Base-by-base conservation (phyloP, 495 filamentous ascomycete genomes). In the Alectoria sarmentosa region DNA sequence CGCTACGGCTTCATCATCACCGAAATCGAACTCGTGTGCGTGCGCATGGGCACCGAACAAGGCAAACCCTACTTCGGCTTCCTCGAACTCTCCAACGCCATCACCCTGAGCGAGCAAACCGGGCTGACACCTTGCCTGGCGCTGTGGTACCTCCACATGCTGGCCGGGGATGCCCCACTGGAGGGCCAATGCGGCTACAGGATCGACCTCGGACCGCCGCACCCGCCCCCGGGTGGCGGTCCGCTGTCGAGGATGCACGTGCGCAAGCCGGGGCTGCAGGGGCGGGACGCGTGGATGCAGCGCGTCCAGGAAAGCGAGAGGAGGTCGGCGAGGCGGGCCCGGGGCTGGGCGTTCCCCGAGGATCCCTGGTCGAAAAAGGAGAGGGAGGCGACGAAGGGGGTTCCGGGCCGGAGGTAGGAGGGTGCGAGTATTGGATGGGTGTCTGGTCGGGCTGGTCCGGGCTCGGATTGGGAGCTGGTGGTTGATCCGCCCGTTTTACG, bases 1-100 rank as follows among this genome's bases (percentile, higher is more conserved):
- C 87, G 92, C 56, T 96, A 96, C 73, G 92, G 92, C 38, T 96
- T 96, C 79, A 93, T 96, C 71, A 85, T 96, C 62, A 96, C 90
- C 1, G 92, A 96, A 73, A 96, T 96, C 71, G 92, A 96, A 77
- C 87, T 96, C 17, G 86, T 96, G 38, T 88, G 91, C 71, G 90
- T 95, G 0, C 90, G 92, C 58, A 89, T 89, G 61, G 88, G 88
- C 41, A 84, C 80, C 62, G 89, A 90, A 60, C 72, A 73, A 15
- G 84, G 78, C 62, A 88, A 88, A 65, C 92, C 92, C 0, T 86
- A 92, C 68, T 97, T 96, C 70, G 92, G 92, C 3, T 89, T 80
- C 74, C 76, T 97, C 6, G 92, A 97, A 73, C 79, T 96, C 37
- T 84, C 85, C 6, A 79, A 84, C 6, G 78, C 86, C 0, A 84